Percentiles rank a stretch among this genome's conserved stretches.
Evolutionary conservation across 495 filamentous ascomycete species (phyloP).

Genomic region (Penicillium nucicola): DNA sequence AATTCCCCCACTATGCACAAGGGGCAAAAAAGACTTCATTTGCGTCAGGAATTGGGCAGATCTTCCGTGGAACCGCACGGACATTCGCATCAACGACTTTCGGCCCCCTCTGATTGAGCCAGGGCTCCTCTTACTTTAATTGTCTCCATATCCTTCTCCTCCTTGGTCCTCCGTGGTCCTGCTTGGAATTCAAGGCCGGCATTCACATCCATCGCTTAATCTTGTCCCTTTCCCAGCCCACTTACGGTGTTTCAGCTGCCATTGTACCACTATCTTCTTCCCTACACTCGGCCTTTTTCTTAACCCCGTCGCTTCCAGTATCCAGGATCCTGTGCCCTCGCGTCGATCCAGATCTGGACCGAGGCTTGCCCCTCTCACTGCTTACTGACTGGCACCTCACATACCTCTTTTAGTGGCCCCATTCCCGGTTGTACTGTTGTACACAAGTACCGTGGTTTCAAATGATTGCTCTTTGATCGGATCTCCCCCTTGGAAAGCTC

Average conservation of each 20-base stretch:
- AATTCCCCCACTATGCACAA: neutral
- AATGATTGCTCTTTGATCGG: slow-evolving; percentile 5
- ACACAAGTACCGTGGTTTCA: neutral
- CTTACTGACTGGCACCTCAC: neutral
- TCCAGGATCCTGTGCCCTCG: slow-evolving; percentile 5
- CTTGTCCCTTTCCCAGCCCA: too few species aligned
- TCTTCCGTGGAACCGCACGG: slow-evolving; percentile 3
- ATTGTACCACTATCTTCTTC: neutral
- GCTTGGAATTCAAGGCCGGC: too few species aligned
- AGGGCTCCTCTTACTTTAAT: neutral
- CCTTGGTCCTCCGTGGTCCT: too few species aligned
- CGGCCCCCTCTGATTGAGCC: neutral
- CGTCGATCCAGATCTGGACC: slow-evolving; percentile 26
- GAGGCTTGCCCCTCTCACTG: slow-evolving; percentile 10
- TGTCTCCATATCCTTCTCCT: too few species aligned
- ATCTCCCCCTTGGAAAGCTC: slow-evolving; percentile 2
- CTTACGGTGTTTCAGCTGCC: too few species aligned
- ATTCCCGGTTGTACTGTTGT: neutral
- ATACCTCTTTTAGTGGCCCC: slow-evolving; percentile 1
- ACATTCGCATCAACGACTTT: neutral
- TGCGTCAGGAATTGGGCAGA: neutral
- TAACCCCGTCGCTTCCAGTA: slow-evolving; percentile 20
- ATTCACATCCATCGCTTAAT: too few species aligned
- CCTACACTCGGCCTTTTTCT: neutral
- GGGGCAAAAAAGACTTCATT: neutral